phyloP scores from a whole-genome alignment of 2,329 filamentous ascomycete species.

The Trichoderma guizhouense region DNA sequence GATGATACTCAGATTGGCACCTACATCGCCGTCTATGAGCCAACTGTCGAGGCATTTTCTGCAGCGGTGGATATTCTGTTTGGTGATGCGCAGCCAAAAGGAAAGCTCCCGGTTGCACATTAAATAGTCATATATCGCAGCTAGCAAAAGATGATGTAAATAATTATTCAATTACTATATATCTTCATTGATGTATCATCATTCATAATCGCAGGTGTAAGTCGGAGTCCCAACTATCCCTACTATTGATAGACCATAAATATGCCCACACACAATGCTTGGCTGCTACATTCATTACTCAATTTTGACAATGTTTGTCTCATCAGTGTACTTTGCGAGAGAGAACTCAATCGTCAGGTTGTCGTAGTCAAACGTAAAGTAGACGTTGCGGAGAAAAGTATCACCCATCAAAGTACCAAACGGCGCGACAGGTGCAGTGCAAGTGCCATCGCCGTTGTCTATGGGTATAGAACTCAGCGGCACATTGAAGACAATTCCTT shows the following conservation, averaged over 20 bases:
- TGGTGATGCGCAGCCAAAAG: conserved; percentile 19
- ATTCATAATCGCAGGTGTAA: not conserved
- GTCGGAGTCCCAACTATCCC: too few species aligned
- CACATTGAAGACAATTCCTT: conserved; percentile 8
- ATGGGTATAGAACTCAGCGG: conserved; percentile 11
- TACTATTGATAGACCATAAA: too few species aligned
- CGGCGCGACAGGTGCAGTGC: conserved; percentile 2
- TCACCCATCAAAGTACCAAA: conserved; percentile 7
- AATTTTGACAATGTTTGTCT: conserved; percentile 18
- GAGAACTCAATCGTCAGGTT: conserved; percentile 18
- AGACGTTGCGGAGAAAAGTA: conserved; percentile 13
- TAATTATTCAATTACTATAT: not conserved
- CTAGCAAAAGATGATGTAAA: not conserved
- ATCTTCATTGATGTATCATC: not conserved
- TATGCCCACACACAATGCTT: not conserved
- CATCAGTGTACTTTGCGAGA: conserved; percentile 15
- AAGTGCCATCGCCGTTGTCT: conserved; percentile 7
- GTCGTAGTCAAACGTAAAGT: conserved; percentile 21
- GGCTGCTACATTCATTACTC: not conserved
- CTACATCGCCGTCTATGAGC: conserved; percentile 27
- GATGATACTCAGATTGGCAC: conserved; percentile 23
- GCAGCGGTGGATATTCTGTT: conserved; percentile 24
- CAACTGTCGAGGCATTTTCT: conserved; percentile 26
- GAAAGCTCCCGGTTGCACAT: conserved; percentile 22
- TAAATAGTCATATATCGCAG: not conserved